Evolutionary conservation across 257 asterid species (phyloP), one percentile per base, ranked within the genome.

Genomic region (Penstemon eatonii): DNA sequence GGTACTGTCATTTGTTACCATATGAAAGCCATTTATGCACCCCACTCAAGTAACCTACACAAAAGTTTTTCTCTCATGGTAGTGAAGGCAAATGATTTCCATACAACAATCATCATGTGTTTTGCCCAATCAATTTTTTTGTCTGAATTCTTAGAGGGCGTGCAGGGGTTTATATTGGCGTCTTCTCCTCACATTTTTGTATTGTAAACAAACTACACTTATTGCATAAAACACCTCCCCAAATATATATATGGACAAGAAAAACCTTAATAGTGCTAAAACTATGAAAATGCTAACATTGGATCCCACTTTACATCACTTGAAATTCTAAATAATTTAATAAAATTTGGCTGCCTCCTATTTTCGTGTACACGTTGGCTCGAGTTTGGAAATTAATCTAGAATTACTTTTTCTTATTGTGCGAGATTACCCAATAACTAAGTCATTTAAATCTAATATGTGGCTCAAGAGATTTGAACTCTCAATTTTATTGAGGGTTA

Each of bases 21-120:
- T 71, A 64, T 82, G 82, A 70, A 60, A 70, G 79, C 85, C 86
- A 80, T 87, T 77, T 71, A 15, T 88, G 92, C 87, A 76, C 81
- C 91, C 81, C 87, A 83, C 87, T 80, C 60, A 77, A 72, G 83
- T 72, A 43, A 83, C 88, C 85, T 78, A 67, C 55, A 41, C 79
- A 57, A 71, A 73, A 65, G 71, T 74, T 71, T 76, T 73, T 71
- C 76, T 69, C 55, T 66, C 81, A 75, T 66, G 76, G 66, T 68
- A 62, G 74, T 68, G 66, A 68, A 74, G 67, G 69, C 76, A 66
- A 65, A 72, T 83, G 65, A 80, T 75, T 80, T 80, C 84, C 69
- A n/a, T 70, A 56, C 75, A 64, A 56, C 80, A 80, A 83, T 80
- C 76, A 83, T 80, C 76, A 75, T 75, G 69, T 63, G 50, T 77